Evolutionary conservation across 2,329 filamentous ascomycete species (phyloP).

Genomic region (Clonostachys chloroleuca): DNA sequence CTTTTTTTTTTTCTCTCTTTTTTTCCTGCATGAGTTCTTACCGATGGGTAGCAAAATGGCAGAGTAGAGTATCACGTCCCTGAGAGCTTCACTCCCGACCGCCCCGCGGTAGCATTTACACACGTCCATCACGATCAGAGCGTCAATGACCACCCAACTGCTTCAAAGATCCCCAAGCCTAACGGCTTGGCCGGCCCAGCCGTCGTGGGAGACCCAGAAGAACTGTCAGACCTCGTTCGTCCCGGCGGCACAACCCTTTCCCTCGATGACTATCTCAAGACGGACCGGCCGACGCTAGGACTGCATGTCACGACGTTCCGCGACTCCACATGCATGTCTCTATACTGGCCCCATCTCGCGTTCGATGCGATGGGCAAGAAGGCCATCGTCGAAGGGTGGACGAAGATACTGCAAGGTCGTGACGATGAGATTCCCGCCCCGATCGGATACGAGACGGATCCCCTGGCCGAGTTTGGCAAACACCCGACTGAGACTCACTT

Average conservation of each 20-base stretch:
- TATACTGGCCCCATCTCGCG: conserved; percentile 32
- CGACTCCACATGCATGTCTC: conserved; percentile 31
- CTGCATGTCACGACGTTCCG: conserved; percentile 34
- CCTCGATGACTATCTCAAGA: conserved; percentile 26
- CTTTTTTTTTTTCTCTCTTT: not conserved
- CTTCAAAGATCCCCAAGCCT: conserved; percentile 17
- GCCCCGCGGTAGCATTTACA: conserved; percentile 26
- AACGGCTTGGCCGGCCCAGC: conserved; percentile 8
- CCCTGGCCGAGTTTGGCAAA: conserved; percentile 13
- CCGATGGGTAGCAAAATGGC: conserved; percentile 8
- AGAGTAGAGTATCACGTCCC: conserved; percentile 36
- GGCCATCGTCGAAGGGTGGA: conserved; percentile 31
- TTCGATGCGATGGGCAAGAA: conserved; percentile 31
- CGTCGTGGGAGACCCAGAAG: conserved; percentile 13
- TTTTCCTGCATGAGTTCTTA: not conserved
- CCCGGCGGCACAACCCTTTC: conserved; percentile 11
- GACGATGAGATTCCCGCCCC: conserved; percentile 21
- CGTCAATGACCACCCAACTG: conserved; percentile 24
- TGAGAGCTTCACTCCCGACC: conserved; percentile 18
- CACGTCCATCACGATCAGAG: conserved; percentile 10
- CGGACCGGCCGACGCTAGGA: conserved; percentile 31
- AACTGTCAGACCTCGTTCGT: conserved; percentile 11
- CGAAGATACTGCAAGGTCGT: conserved; percentile 22
- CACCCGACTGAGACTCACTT: conserved; percentile 12
- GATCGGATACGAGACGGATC: conserved; percentile 15